Conservation (phyloP, 495 filamentous ascomycete genomes). For the Penicillium daleae region DNA sequence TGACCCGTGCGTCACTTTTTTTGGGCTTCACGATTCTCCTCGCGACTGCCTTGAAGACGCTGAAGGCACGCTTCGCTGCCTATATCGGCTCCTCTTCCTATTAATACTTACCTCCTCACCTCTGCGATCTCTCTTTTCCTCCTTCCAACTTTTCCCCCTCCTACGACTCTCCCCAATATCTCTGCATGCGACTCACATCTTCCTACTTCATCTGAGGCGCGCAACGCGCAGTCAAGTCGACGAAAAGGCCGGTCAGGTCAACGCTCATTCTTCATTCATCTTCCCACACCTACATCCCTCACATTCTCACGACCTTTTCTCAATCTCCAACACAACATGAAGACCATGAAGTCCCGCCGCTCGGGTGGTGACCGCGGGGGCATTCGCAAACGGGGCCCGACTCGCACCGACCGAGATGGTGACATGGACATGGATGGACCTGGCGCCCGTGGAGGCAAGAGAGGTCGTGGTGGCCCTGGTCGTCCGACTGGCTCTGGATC, state of each 20-base stretch:
- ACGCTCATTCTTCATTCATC: background rate
- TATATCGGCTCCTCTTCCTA: constrained; percentile 6
- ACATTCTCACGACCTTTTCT: constrained; percentile 4
- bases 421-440: constrained; percentile 77
- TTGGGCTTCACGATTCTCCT: background rate
- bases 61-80: constrained; percentile 17
- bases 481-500: constrained; percentile 14
- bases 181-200: constrained; percentile 30
- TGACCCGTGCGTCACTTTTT: constrained; percentile 35
- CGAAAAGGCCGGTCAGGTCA: constrained; percentile 4
- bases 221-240: constrained; percentile 29
- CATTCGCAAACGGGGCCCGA: constrained; percentile 67
- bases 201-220: constrained; percentile 32
- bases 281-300: constrained; percentile 13
- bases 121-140: constrained; percentile 7
- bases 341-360: constrained; percentile 41
- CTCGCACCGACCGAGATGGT: constrained; percentile 74
- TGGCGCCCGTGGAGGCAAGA: constrained; percentile 33
- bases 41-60: constrained; percentile 8
- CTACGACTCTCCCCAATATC: constrained; percentile 4
- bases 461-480: constrained; percentile 12
- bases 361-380: constrained; percentile 58
- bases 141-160: background rate
- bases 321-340: constrained; percentile 30
- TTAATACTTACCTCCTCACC: constrained; percentile 7